Conservation (phyloP, 768 basidiomycete genomes). For the Lactifluus subvellereus region DNA sequence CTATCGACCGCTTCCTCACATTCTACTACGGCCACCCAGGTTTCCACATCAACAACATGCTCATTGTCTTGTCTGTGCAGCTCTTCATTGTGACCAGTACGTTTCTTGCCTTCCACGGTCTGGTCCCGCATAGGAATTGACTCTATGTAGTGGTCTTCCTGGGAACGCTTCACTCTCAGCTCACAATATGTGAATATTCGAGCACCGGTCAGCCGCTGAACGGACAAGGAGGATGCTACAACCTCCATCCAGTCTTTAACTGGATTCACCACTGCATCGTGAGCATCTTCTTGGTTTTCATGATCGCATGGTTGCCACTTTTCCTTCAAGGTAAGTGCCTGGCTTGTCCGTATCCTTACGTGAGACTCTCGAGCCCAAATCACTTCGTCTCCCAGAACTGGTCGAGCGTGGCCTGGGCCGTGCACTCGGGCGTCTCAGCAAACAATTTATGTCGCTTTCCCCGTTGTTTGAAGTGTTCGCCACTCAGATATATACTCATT, state of each 20-base stretch:
- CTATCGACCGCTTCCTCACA: conserved; percentile 96
- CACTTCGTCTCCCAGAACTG: conserved; percentile 54
- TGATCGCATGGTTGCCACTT: conserved; percentile 91
- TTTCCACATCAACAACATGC: conserved; percentile 99
- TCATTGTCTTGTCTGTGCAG: conserved; percentile 95
- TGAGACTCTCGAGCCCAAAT: conserved; percentile 4
- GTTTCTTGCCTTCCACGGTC: conserved; percentile 31
- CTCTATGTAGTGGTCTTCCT: conserved; percentile 76
- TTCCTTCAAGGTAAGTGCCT: conserved; percentile 79
- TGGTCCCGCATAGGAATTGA: conserved; percentile 17
- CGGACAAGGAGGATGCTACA: conserved; percentile 87
- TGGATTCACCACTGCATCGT: conserved; percentile 98
- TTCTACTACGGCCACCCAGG: conserved; percentile 99
- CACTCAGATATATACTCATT: conserved; percentile 97
- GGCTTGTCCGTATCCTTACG: background rate
- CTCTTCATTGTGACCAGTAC: conserved; percentile 86
- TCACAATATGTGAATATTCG: conserved; percentile 78
- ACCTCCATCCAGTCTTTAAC: conserved; percentile 84
- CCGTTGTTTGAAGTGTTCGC: conserved; percentile 97
- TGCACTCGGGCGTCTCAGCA: conserved; percentile 84
- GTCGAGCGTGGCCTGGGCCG: conserved; percentile 92
- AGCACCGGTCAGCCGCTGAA: conserved; percentile 64
- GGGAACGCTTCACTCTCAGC: conserved; percentile 80
- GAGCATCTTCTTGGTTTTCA: conserved; percentile 97
- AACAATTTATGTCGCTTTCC: conserved; percentile 91